Base-by-base conservation (phyloP, 371 early-diverging fungal genomes). In the Rhizopus sp. region DNA sequence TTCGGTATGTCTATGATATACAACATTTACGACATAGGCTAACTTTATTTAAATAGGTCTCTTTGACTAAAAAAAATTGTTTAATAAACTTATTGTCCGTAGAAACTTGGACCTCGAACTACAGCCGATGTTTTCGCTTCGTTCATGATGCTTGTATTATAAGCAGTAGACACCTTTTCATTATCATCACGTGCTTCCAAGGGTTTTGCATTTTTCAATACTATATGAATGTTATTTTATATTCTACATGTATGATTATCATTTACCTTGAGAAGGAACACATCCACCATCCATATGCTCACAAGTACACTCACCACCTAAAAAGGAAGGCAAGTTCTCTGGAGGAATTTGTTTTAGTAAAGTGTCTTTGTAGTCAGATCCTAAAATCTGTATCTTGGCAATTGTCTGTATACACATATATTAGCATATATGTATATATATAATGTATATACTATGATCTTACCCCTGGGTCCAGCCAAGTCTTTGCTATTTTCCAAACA, bases 281-380 rank as follows among this genome's bases (percentile, higher is more conserved):
- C 85, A 85, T 17, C 83, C 83, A 45, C 93, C 93, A 7, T 87
- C 84, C 86, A 93, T 88, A 60, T 93, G 92, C 23, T 78, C 71
- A 69, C 93, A 93, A 9, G 81, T 84, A 54, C 94, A 94, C 5
- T 71, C 66, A 17, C 94, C 94, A 23, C 94, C 94, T 29, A 92
- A 68, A 54, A 89, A 90, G 13, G 69, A 56, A 23, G 94, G 94
- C 8, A 94, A 64, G 53, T 85, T 89, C 40, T 88, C 88, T 0
- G 86, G 81, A n/a, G 84, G 81, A 34, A 94, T 88, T 62, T 93
- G 84, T 23, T 88, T 55, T 50, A 91, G 68, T 46, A 94, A 74
- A 5, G 80, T 70, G 1, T 82, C 68, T 51, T 85, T 68, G 56
- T 78, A 88, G 62, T 91, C 85, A 46, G 81, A 75, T 17, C 90